Conservation (phyloP, 2,329 filamentous ascomycete genomes). For the Sporothrix mexicana region DNA sequence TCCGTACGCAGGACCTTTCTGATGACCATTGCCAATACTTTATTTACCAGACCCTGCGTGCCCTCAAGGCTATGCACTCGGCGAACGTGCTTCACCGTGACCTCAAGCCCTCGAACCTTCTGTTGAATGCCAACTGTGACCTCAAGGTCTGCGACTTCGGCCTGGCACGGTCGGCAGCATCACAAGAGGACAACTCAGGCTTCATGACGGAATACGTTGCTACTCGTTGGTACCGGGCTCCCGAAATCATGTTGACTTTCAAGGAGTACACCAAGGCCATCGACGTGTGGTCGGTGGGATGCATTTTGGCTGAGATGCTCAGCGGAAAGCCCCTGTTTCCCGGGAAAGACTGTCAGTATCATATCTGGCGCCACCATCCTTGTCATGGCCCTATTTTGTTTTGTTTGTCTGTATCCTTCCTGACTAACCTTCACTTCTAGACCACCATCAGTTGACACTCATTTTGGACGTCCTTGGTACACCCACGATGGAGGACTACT, state of each 20-base stretch:
- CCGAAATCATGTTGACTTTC: slow-evolving; percentile 99
- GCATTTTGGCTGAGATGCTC: slow-evolving; percentile 97
- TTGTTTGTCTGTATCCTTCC: background rate
- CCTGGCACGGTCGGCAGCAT: slow-evolving; percentile 91
- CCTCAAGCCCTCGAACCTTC: slow-evolving; percentile 94
- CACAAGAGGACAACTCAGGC: slow-evolving; percentile 98
- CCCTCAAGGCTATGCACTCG: slow-evolving; percentile 98
- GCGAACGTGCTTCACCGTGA: slow-evolving; percentile 97
- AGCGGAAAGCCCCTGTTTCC: slow-evolving; percentile 98
- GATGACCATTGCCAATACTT: slow-evolving; percentile 99
- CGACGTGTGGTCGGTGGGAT: slow-evolving; percentile 98
- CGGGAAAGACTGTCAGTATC: slow-evolving; percentile 88
- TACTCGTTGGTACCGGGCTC: slow-evolving; percentile 97
- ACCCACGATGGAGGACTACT: slow-evolving; percentile 99
- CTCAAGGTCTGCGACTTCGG: slow-evolving; percentile 99
- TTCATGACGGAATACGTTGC: slow-evolving; percentile 99
- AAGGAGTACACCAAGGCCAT: slow-evolving; percentile 99
- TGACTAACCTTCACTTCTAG: slow-evolving; percentile 51
- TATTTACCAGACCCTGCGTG: slow-evolving; percentile 98
- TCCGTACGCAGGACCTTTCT: slow-evolving; percentile 96
- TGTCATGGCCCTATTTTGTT: too few species aligned
- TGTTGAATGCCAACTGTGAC: slow-evolving; percentile 98
- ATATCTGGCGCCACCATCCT: background rate
- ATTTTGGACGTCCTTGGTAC: slow-evolving; percentile 97
- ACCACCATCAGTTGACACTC: slow-evolving; percentile 96